These are phyloP conservation scores for Tubosaeta brunneosetosa DNA, from an alignment of 768 basidiomycete genomes.

Conservation along the genomic window DNA sequence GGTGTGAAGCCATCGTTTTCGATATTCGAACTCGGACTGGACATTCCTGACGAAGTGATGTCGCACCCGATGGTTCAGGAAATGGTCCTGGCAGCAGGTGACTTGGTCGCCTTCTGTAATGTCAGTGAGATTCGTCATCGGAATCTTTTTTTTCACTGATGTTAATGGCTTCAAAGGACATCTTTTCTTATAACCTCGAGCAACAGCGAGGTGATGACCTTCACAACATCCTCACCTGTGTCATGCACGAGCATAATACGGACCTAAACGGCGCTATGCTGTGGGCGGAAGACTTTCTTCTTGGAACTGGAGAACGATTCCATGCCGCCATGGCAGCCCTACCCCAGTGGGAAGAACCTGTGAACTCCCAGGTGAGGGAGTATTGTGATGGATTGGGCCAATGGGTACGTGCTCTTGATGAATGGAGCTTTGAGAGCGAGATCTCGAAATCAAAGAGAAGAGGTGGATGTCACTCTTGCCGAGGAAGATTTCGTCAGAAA, in stretches of 20 bases:
- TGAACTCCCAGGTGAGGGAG: conserved; percentile 38
- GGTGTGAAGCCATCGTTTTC: conserved; percentile 39
- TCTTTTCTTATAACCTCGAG: conserved; percentile 31
- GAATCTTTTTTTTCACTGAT: background rate
- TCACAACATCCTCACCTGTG: conserved; percentile 45
- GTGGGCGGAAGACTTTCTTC: conserved; percentile 9
- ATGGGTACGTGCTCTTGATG: conserved; percentile 46
- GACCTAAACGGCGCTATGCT: conserved; percentile 16
- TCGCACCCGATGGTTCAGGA: conserved; percentile 35
- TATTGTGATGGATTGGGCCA: conserved; percentile 48
- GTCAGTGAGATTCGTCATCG: conserved; percentile 12
- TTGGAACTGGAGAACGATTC: conserved; percentile 3
- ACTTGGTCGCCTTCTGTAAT: conserved; percentile 36
- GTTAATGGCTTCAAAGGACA: conserved; percentile 16
- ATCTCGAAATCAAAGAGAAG: conserved; percentile 26
- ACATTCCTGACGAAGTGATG: conserved; percentile 39
- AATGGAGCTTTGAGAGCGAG: conserved; percentile 47
- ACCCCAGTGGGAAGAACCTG: conserved; percentile 38
- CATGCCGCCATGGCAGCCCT: conserved; percentile 10
- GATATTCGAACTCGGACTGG: conserved; percentile 32
- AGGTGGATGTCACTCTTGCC: conserved; percentile 33
- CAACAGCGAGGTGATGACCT: conserved; percentile 27
- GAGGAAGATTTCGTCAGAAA: conserved; percentile 2
- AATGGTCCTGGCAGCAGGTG: conserved; percentile 27
- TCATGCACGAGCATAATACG: conserved; percentile 39